Evolutionary conservation across 495 filamentous ascomycete genomes (phyloP).

Genomic region (Aspergillus baeticus): DNA sequence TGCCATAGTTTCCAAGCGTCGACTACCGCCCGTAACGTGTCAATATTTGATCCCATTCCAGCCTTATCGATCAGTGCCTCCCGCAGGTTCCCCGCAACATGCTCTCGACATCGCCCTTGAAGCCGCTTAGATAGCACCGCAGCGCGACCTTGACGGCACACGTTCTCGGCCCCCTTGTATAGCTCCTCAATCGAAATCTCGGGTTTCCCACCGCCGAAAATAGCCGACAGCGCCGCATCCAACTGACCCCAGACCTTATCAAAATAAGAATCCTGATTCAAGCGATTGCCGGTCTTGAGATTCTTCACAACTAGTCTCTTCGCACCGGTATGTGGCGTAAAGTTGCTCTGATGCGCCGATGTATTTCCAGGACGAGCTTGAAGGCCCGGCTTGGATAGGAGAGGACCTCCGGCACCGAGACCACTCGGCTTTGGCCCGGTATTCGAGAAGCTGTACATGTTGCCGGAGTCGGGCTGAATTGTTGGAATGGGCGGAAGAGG

Average conservation of each 20-base stretch:
- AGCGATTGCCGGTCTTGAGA: slow-evolving; percentile 57
- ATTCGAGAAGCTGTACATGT: slow-evolving; percentile 50
- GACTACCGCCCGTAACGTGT: slow-evolving; percentile 62
- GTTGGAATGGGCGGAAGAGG: slow-evolving; percentile 17
- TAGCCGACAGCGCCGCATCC: slow-evolving; percentile 65
- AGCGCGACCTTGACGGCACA: slow-evolving; percentile 75
- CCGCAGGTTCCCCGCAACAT: slow-evolving; percentile 58
- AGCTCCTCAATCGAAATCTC: slow-evolving; percentile 76
- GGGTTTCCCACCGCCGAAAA: slow-evolving; percentile 65
- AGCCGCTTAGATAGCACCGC: slow-evolving; percentile 62
- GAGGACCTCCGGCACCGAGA: slow-evolving; percentile 21
- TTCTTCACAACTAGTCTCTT: slow-evolving; percentile 89
- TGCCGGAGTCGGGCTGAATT: slow-evolving; percentile 27
- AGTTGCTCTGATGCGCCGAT: slow-evolving; percentile 34
- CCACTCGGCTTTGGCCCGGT: slow-evolving; percentile 34
- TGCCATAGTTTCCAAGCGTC: slow-evolving; percentile 78
- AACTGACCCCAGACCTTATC: slow-evolving; percentile 68
- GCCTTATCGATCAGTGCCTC: slow-evolving; percentile 49
- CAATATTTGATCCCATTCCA: slow-evolving; percentile 53
- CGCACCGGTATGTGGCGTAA: slow-evolving; percentile 54
- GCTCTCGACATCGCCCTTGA: slow-evolving; percentile 57
- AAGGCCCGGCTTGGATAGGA: slow-evolving; percentile 12
- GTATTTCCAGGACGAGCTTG: slow-evolving; percentile 30
- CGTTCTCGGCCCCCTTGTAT: slow-evolving; percentile 85
- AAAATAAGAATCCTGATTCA: slow-evolving; percentile 70